A percentile compares a stretch with the other conserved stretches of the same genome.
Conservation (phyloP, 352 stramenopile genomes). For the Phytopythium chamaehyphon region DNA sequence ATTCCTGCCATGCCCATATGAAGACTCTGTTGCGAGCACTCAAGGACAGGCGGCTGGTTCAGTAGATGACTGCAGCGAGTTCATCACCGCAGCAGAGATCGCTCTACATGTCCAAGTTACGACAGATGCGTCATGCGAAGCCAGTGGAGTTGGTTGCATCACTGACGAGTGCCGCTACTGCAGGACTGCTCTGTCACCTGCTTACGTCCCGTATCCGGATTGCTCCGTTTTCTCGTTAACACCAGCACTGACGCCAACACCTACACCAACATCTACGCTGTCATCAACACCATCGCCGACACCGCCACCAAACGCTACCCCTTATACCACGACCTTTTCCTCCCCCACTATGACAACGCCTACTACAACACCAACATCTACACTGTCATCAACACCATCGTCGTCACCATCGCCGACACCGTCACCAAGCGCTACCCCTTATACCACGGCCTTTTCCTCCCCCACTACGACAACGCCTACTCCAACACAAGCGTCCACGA, state of each 20-base stretch:
- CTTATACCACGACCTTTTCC: conserved; percentile 5
- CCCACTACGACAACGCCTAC: background rate
- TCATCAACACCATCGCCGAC: conserved; percentile 3
- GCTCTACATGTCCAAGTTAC: conserved; percentile 2
- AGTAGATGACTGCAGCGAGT: conserved; percentile 1
- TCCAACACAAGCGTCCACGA: background rate
- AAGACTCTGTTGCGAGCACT: background rate
- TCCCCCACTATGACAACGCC: background rate
- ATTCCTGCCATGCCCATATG: conserved; percentile 30
- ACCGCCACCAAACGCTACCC: conserved; percentile 1
- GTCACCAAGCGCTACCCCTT: too few relatives aligned
- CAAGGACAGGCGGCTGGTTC: background rate
- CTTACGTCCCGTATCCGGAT: conserved; percentile 2
- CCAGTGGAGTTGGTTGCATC: conserved; percentile 14
- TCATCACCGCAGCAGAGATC: conserved; percentile 1
- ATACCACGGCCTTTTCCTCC: background rate
- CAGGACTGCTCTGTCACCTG: background rate
- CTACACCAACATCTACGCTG: background rate
- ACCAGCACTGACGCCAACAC: conserved; percentile 4
- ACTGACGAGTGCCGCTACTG: conserved; percentile 12
- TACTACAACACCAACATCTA: conserved; percentile 1
- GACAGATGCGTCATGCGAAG: conserved; percentile 7
- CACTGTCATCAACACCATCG: conserved; percentile 1
- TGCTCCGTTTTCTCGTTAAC: background rate
- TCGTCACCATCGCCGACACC: conserved; percentile 2